A percentile compares a stretch with the other conserved stretches of the same genome.
These are phyloP conservation scores for Aspergillus cejpii DNA, from an alignment of 2,329 filamentous ascomycete genomes.

Conservation along the genomic window DNA sequence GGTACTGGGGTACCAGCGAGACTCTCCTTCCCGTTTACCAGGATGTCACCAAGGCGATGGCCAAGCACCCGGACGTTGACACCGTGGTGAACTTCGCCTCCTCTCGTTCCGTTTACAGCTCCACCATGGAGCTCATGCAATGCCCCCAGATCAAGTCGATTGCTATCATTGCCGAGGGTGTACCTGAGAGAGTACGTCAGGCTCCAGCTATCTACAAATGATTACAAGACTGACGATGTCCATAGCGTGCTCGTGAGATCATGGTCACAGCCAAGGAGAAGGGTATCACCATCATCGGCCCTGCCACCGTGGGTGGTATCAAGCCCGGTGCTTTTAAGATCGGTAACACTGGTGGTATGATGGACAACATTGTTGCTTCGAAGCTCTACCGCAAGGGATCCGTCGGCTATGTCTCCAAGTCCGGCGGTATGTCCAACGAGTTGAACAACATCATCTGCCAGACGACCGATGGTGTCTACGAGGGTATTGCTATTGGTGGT, in stretches of 20 bases:
- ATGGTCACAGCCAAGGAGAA: constrained; percentile 95
- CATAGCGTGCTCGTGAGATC: constrained; percentile 90
- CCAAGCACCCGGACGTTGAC: constrained; percentile 95
- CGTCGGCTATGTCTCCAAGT: constrained; percentile 99
- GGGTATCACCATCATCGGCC: constrained; percentile 97
- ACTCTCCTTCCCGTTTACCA: constrained; percentile 98
- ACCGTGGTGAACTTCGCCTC: constrained; percentile 99
- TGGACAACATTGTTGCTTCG: constrained; percentile 99
- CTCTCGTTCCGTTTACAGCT: constrained; percentile 96
- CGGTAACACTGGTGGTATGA: constrained; percentile 99
- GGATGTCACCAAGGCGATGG: constrained; percentile 81
- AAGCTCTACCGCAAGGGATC: constrained; percentile 99
- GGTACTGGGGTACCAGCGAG: constrained; percentile 99
- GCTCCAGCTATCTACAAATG: neutral
- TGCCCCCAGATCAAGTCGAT: constrained; percentile 96
- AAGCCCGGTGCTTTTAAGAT: constrained; percentile 99
- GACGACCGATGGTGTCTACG: constrained; percentile 95
- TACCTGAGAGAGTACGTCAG: constrained; percentile 76
- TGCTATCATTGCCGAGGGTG: constrained; percentile 98
- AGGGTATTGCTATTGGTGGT: constrained; percentile 98
- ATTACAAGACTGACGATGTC: constrained; percentile 7
- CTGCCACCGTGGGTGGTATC: constrained; percentile 97
- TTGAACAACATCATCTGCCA: constrained; percentile 98
- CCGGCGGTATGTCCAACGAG: constrained; percentile 99
- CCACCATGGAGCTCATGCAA: constrained; percentile 97